Evolutionary conservation across 371 early-diverging fungal species (phyloP), one percentile per base, ranked within the genome.

Genomic region (Gilbertella persicaria): DNA sequence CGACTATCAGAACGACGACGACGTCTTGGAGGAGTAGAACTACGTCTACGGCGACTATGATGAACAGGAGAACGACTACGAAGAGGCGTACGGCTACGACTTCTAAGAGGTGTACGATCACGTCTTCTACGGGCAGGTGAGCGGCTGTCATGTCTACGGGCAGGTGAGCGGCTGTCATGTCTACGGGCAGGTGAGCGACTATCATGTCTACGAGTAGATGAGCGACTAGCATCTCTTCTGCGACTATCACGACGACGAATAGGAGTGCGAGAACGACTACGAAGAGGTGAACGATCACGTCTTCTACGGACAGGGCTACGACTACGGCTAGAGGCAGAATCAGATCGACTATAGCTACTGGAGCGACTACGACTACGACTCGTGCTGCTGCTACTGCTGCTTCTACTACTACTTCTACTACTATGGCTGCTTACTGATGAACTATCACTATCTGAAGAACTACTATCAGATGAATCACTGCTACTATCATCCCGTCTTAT

Each of bases 401-500:
- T 58, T 9, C 50, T 37, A 30, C 60, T 62, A 25, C 57, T 49
- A 26, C 60, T 56, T 12, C 17, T 42, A 36, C 62, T 55, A 16
- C 43, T 28, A 16, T 50, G 53, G 13, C 45, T 57, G 13, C 56
- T 42, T 30, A 19, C 52, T 13, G 43, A 45, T 9, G 26, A 48
- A 9, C 65, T 62, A 19, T 44, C 50, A 17, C 64, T 61, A 17
- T 48, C 66, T 24, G 62, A 61, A 19, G 49, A 47, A 25, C 64
- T 62, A 1, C 53, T 52, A 21, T 19, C 44, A 10, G 62, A 61
- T 5, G 37, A 37, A 38, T 17, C 21, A 43, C 55, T 59, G 24
- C 59, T 62, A 20, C 53, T 53, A 4, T 58, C 45, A 13, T 63
- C 65, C 40, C 67, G 73, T 17, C 70, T 70, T 76, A 82, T 79